Evolutionary conservation across 768 basidiomycete species (phyloP), one percentile per base, ranked within the genome.

Genomic region (Tephrocybe sp.): DNA sequence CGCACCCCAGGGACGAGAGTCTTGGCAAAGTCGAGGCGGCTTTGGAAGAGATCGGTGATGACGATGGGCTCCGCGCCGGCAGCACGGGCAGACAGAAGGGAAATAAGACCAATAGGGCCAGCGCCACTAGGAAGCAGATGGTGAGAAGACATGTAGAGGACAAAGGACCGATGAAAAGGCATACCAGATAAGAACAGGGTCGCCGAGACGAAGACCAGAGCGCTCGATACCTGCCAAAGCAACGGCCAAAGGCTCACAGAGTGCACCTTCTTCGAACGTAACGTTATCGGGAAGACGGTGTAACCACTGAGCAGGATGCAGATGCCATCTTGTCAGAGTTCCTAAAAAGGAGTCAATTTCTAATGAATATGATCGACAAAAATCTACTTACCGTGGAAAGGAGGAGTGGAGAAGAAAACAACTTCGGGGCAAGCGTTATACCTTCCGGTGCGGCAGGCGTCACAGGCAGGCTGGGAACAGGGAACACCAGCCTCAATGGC

Each of bases 381-480:
- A 0, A 36, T 39, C 13, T 6, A 45, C 64, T 25, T 51, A 80
- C 83, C 83, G 52, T 84, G 83, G 66, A 72, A 84, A 4, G 84
- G 84, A 18, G 84, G 84, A 1, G 84, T 85, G 10, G 84, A 86
- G 62, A 86, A 83, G 67, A 86, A 86, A 27, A 84, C 83, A 5
- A 76, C 73, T 50, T 72, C 67, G 8, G 73, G 73, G 50, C 84
- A 86, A 29, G 76, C 82, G 46, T 86, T 86, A 61, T 85, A 85
- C 47, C 77, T 69, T 29, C 82, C 83, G n/a, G 73, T 76, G 38
- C 81, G 75, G 60, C 84, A 86, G 18, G 75, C 73, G 47, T 80
- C 76, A 57, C 84, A 86, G 27, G 77, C 65, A 18, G 82, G 74
- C 52, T 78, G 76, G 24, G 79, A 83, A 58, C 83, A 86, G 9